A percentile compares a stretch with the other conserved stretches of the same genome.
Conservation (phyloP, 306 rosid species). For the Lathyrus oleraceus region DNA sequence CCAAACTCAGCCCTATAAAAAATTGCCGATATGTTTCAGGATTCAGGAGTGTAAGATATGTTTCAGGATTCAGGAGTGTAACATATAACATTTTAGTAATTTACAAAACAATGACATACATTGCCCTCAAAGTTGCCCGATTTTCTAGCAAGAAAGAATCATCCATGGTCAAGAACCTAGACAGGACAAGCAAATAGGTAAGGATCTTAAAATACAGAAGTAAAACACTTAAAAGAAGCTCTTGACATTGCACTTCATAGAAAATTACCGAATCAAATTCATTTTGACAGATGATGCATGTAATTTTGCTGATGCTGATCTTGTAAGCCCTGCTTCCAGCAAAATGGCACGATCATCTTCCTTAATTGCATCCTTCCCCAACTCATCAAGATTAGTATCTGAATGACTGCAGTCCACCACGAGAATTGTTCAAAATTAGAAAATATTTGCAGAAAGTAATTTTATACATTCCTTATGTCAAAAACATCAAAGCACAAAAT, state of each 20-base stretch:
- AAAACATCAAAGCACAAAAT: constrained; percentile 3
- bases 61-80: constrained; percentile 18
- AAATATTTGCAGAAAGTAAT: constrained; percentile 20
- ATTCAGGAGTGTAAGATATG: constrained; percentile 4
- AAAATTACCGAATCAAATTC: constrained; percentile 76
- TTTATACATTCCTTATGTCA: constrained; percentile 10
- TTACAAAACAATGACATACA: constrained; percentile 60
- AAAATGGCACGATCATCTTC: constrained; percentile 85
- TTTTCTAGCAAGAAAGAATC: constrained; percentile 87
- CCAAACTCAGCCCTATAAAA: constrained; percentile 82
- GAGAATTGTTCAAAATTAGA: constrained; percentile 32
- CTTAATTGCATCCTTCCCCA: constrained; percentile 72
- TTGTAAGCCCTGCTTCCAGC: constrained; percentile 87
- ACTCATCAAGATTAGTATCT: constrained; percentile 77
- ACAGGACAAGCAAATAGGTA: constrained; percentile 37
- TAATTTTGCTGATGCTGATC: constrained; percentile 74
- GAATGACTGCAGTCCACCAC: constrained; percentile 70
- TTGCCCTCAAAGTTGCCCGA: constrained; percentile 79
- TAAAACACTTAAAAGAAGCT: constrained; percentile 26
- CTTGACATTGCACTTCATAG: constrained; percentile 15
- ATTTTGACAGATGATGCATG: constrained; percentile 64
- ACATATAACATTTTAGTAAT: constrained; percentile 25
- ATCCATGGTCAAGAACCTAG: constrained; percentile 92
- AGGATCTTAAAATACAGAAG: constrained; percentile 31
- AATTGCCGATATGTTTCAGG: constrained; percentile 24